These are phyloP conservation scores for Exophiala sp. DNA, from an alignment of 2,329 filamentous ascomycete genomes.

Conservation along the genomic window DNA sequence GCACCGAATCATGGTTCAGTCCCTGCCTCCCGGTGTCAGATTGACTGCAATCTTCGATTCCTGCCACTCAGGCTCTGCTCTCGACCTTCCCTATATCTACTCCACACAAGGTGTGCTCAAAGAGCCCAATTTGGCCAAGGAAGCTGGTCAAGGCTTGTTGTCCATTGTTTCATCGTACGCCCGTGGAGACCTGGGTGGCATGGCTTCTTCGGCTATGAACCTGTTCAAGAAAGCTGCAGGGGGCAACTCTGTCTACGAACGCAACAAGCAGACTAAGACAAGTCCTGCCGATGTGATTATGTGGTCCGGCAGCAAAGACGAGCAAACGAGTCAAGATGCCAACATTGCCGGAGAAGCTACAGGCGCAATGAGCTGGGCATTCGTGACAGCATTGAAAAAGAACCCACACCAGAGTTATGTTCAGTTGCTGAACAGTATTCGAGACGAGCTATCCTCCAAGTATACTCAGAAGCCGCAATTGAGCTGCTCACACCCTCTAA, in stretches of 20 bases:
- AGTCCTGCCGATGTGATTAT: slow-evolving; percentile 94
- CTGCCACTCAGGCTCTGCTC: slow-evolving; percentile 64
- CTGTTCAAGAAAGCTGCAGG: slow-evolving; percentile 83
- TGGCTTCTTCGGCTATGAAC: slow-evolving; percentile 74
- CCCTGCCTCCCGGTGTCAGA: slow-evolving; percentile 77
- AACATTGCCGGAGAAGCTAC: slow-evolving; percentile 85
- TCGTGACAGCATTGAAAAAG: slow-evolving; percentile 85
- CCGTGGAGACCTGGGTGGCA: slow-evolving; percentile 76
- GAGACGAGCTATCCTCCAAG: slow-evolving; percentile 79
- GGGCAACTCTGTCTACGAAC: slow-evolving; percentile 75
- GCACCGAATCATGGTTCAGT: slow-evolving; percentile 71
- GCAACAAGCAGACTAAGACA: slow-evolving; percentile 82
- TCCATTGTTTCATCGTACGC: slow-evolving; percentile 73
- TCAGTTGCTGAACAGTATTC: slow-evolving; percentile 89
- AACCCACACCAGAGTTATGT: slow-evolving; percentile 96
- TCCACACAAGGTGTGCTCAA: slow-evolving; percentile 66
- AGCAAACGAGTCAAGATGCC: slow-evolving; percentile 91
- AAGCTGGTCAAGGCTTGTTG: slow-evolving; percentile 62
- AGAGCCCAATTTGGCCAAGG: slow-evolving; percentile 65
- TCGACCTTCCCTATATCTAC: slow-evolving; percentile 66
- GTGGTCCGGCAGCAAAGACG: slow-evolving; percentile 96
- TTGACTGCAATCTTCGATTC: slow-evolving; percentile 67
- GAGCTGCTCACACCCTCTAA: slow-evolving; percentile 91
- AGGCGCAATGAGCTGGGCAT: slow-evolving; percentile 97
- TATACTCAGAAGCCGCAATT: slow-evolving; percentile 95